These are phyloP conservation scores for Gnetum montanum DNA, from an alignment of 75 land plant species.

Conservation along the genomic window DNA sequence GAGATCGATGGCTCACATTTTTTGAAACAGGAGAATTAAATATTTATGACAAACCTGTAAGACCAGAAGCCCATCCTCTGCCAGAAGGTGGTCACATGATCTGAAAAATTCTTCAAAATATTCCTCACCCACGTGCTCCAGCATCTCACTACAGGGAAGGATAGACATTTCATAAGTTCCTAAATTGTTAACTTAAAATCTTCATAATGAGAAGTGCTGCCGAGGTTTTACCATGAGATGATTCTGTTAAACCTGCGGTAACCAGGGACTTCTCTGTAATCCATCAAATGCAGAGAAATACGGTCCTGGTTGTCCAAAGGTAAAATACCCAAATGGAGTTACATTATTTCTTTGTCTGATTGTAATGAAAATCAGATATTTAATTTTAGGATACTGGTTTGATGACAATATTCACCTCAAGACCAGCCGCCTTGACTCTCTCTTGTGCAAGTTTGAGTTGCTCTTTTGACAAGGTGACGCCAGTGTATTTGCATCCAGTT, in stretches of 20 bases:
- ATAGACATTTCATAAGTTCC: not conserved
- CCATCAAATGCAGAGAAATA: slow-evolving; percentile 60
- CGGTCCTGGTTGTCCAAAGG: no score
- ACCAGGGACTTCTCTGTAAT: slow-evolving; percentile 62
- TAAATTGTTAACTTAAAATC: not conserved
- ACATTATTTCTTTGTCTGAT: no score
- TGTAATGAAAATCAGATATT: no score
- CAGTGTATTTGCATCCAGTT: slow-evolving; percentile 36
- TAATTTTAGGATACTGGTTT: not conserved
- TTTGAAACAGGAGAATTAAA: no score
- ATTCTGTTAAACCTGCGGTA: slow-evolving; percentile 66
- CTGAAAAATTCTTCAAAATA: slow-evolving; percentile 68
- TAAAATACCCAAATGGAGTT: no score
- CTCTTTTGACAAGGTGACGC: slow-evolving; percentile 57
- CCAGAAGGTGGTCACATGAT: slow-evolving; percentile 64
- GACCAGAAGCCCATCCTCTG: slow-evolving; percentile 71
- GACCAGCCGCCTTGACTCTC: slow-evolving; percentile 59
- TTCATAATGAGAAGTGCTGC: not conserved
- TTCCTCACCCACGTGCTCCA: slow-evolving; percentile 88
- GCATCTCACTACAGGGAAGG: slow-evolving; percentile 67
- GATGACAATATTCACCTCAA: slow-evolving; percentile 67
- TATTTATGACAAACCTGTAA: slow-evolving; percentile 48
- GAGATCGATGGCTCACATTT: no score
- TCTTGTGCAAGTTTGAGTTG: slow-evolving; percentile 65
- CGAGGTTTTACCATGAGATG: slow-evolving; percentile 65